phyloP scores from a whole-genome alignment of 31 red algal species.

The Asparagopsis taxiformis region DNA sequence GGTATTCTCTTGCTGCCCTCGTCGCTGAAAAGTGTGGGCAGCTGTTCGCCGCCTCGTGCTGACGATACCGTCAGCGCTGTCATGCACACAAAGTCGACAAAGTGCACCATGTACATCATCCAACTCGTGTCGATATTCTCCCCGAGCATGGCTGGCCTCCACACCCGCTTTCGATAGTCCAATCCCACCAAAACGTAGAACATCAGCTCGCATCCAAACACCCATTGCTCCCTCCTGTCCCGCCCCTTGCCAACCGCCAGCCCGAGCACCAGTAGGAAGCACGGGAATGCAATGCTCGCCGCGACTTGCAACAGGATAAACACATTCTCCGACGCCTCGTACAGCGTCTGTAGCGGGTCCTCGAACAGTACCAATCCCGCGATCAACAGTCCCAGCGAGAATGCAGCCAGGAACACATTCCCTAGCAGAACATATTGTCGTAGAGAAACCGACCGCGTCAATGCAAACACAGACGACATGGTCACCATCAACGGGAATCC shows the following conservation, averaged over 20 bases:
- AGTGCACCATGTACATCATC: constrained; percentile 76
- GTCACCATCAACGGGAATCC: constrained; percentile 74
- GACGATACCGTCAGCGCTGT: constrained; percentile 60
- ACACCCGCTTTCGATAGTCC: constrained; percentile 59
- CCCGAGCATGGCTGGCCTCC: constrained; percentile 59
- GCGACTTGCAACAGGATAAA: constrained; percentile 57
- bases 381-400: constrained; percentile 42
- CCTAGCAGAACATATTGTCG: constrained; percentile 71
- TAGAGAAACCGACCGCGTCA: constrained; percentile 53
- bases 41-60: constrained; percentile 7
- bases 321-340: constrained; percentile 51
- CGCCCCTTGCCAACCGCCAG: constrained; percentile 23
- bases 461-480: constrained; percentile 32
- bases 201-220: constrained; percentile 71
- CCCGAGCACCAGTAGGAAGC: constrained; percentile 28
- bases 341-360: constrained; percentile 71
- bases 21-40: not conserved
- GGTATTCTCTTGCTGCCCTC: not conserved
- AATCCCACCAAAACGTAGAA: constrained; percentile 60
- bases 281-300: constrained; percentile 34
- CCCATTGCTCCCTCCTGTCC: constrained; percentile 41
- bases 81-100: constrained; percentile 71
- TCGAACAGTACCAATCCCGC: constrained; percentile 48
- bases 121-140: constrained; percentile 47
- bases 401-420: constrained; percentile 63